Base-by-base conservation (phyloP, 2,329 filamentous ascomycete species). In the Penicillium sclerotiorum region DNA sequence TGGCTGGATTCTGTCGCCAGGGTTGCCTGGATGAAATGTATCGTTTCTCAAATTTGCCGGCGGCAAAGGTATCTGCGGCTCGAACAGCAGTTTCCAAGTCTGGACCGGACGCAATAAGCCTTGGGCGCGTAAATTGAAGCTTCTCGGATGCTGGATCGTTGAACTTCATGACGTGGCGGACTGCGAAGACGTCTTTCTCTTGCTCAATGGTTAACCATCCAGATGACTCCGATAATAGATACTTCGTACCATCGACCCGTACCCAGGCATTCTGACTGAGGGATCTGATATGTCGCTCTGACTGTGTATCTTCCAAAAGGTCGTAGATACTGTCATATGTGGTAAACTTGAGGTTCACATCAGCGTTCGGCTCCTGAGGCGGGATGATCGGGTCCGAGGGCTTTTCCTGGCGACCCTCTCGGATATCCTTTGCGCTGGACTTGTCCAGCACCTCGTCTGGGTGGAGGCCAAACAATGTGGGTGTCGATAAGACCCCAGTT, bases 301-400 rank as follows among this genome's bases (percentile, higher is more conserved):
- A 84, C 2, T 85, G 87, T 1, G 85, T 87, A 67, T 97, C 93
- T 37, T 86, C 81, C 28, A 99, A 87, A 12, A 99, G 80, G 62
- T 97, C 94, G 57, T 91, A 86, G n/a, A 99, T 85, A 2, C 88
- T 93, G 50, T 89, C 88, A 68, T 97, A 99, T 60, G 96, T 90
- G 7, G 89, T 93, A 63, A 97, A 95, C 0, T 83, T 87, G 23
- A 96, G 75, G 17, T 78, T 80, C 9, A 78, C 69, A 11, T 73
- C 56, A 42, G 65, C 61, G 12, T 62, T 48, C 17, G 55, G 35
- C 38, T 51, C 50, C 59, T 76, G 60, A 67, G 37, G 36, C 15
- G 48, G 38, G 2, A 52, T 51, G 3, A 48, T 27, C 12, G 47
- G 12, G 1, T 49, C 35, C 2, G 39, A 2, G 3, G 39, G 20